These are phyloP conservation scores for Claviceps sp. DNA, from an alignment of 2,329 filamentous ascomycete species.

Conservation along the genomic window DNA sequence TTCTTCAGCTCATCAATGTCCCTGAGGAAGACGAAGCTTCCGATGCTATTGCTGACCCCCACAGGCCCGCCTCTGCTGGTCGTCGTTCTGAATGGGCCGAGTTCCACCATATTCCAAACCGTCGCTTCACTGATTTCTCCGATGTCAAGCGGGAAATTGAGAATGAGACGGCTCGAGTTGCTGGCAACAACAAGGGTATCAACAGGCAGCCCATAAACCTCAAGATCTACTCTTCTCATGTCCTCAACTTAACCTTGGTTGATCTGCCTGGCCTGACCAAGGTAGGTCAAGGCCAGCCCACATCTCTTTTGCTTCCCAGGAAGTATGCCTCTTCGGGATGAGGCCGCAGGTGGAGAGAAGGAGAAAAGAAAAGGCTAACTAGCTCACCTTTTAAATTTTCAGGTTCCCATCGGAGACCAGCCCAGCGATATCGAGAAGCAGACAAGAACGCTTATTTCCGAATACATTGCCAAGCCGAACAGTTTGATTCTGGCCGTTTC, in stretches of 20 bases:
- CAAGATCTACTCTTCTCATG: constrained; percentile 95
- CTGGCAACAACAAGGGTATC: constrained; percentile 94
- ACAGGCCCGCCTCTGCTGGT: constrained; percentile 62
- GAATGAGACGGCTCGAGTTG: constrained; percentile 84
- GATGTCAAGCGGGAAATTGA: constrained; percentile 96
- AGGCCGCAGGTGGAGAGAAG: neutral
- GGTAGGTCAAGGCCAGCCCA: constrained; percentile 32
- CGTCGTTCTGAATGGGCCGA: constrained; percentile 71
- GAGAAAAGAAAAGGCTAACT: neutral
- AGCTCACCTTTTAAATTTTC: neutral
- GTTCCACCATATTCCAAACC: constrained; percentile 87
- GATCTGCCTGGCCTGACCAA: constrained; percentile 94
- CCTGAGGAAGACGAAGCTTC: constrained; percentile 57
- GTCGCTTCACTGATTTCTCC: constrained; percentile 79
- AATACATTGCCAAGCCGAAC: constrained; percentile 98
- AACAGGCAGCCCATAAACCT: constrained; percentile 95
- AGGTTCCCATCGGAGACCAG: constrained; percentile 95
- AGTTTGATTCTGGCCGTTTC: constrained; percentile 95
- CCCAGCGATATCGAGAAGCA: constrained; percentile 98
- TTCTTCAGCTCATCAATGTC: constrained; percentile 96
- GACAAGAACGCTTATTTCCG: constrained; percentile 87
- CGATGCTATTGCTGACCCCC: constrained; percentile 54
- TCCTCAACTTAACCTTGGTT: constrained; percentile 89
- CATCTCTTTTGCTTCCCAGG: neutral
- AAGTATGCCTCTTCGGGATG: constrained; percentile 5